These are phyloP conservation scores for Alternaria ventricosa DNA, from an alignment of 2,329 filamentous ascomycete genomes.

Conservation along the genomic window DNA sequence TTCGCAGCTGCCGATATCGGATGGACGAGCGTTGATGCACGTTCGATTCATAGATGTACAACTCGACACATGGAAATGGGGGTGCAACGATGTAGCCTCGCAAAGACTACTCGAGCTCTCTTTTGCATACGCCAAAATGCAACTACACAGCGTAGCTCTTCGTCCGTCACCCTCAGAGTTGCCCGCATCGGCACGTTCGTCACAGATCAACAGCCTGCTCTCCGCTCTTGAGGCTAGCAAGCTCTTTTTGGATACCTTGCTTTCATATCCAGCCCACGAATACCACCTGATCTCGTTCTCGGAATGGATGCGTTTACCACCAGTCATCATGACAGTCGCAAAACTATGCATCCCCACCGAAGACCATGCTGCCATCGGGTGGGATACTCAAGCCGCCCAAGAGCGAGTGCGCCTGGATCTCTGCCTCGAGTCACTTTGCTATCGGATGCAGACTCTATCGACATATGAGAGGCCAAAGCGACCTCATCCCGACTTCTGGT, in stretches of 20 bases:
- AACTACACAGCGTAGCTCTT: conserved; percentile 36
- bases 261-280: conserved; percentile 70
- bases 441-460: conserved; percentile 39
- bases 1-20: conserved; percentile 29
- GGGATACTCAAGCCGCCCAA: conserved; percentile 43
- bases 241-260: conserved; percentile 71
- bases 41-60: conserved; percentile 36
- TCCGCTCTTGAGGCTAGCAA: conserved; percentile 66
- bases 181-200: conserved; percentile 6
- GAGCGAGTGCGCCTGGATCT: conserved; percentile 40
- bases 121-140: conserved; percentile 35
- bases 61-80: conserved; percentile 34
- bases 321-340: conserved; percentile 37
- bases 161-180: conserved; percentile 14
- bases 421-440: conserved; percentile 43
- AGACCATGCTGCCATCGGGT: conserved; percentile 29
- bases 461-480: conserved; percentile 34
- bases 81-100: conserved; percentile 14
- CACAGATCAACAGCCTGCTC: conserved; percentile 33
- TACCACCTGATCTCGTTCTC: conserved; percentile 42
- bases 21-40: conserved; percentile 38
- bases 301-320: conserved; percentile 44
- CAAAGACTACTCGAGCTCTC: conserved; percentile 35
- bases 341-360: conserved; percentile 39
- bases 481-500: conserved; percentile 40